Evolutionary conservation across 1,284 basidiomycete genomes (phyloP).

Genomic region (Sanguinoderma infundibulare): DNA sequence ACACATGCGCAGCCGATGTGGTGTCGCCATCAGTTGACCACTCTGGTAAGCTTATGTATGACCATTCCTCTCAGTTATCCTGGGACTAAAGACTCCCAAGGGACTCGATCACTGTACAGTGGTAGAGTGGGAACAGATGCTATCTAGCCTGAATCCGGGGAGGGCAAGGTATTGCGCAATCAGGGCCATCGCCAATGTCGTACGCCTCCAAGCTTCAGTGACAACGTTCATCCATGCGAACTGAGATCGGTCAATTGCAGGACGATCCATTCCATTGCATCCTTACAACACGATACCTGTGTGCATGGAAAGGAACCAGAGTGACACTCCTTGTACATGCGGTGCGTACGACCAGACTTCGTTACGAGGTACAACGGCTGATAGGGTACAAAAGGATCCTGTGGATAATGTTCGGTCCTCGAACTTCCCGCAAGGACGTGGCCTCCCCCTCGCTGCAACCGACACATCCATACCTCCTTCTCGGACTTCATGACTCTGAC

Average conservation of each 20-base stretch:
- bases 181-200: no score
- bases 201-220: no score
- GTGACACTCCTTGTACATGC: not conserved
- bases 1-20: slow-evolving; percentile 10
- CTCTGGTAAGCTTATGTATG: slow-evolving; percentile 17
- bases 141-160: no score
- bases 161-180: no score
- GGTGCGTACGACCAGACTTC: no score
- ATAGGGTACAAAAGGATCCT: slow-evolving; percentile 6
- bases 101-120: not conserved
- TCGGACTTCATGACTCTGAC: slow-evolving; percentile 26
- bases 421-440: slow-evolving; percentile 4
- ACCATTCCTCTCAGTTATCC: not conserved
- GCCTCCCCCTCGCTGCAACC: slow-evolving; percentile 3
- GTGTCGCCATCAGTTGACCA: slow-evolving; percentile 21
- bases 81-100: slow-evolving; percentile 3
- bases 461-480: not conserved
- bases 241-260: no score
- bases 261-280: no score
- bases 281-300: no score
- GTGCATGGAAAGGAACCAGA: no score
- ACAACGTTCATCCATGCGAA: no score
- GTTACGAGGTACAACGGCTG: no score
- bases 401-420: not conserved
- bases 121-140: no score